Percentiles rank a stretch among this genome's conserved stretches.
These are phyloP conservation scores for Lactarius akahatsu DNA, from an alignment of 768 basidiomycete genomes.

Conservation along the genomic window DNA sequence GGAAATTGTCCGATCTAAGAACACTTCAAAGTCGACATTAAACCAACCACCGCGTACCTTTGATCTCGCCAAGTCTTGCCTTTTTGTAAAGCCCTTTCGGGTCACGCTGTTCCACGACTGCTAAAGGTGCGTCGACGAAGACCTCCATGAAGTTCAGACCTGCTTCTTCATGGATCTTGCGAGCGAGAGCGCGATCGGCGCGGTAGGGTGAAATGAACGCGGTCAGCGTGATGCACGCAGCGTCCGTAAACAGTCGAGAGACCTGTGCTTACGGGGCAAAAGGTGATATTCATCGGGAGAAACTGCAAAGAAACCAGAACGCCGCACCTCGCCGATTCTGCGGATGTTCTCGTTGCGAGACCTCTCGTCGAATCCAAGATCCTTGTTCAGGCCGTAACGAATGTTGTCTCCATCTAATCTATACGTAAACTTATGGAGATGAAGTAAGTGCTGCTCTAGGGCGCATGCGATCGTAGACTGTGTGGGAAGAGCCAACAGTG, in stretches of 20 bases:
- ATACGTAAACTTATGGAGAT: slow-evolving; percentile 81
- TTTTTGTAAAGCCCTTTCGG: slow-evolving; percentile 98
- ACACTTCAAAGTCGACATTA: background rate
- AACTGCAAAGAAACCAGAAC: slow-evolving; percentile 1
- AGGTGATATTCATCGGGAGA: slow-evolving; percentile 11
- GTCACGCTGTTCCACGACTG: slow-evolving; percentile 86
- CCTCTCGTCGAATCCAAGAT: slow-evolving; percentile 89
- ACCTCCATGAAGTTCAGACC: slow-evolving; percentile 89
- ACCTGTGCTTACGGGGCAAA: slow-evolving; percentile 54
- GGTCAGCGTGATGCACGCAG: slow-evolving; percentile 82
- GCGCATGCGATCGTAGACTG: slow-evolving; percentile 98
- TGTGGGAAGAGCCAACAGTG: background rate
- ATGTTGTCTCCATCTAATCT: slow-evolving; percentile 96
- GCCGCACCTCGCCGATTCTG: slow-evolving; percentile 85
- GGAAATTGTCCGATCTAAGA: background rate
- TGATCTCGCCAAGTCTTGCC: slow-evolving; percentile 92
- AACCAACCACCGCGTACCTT: slow-evolving; percentile 53
- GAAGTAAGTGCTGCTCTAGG: slow-evolving; percentile 91
- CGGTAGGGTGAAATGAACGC: slow-evolving; percentile 99
- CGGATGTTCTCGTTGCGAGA: slow-evolving; percentile 96
- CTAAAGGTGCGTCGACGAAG: slow-evolving; percentile 88
- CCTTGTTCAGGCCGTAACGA: slow-evolving; percentile 94
- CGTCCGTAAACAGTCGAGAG: slow-evolving; percentile 89
- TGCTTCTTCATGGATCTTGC: slow-evolving; percentile 73
- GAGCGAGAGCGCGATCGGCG: slow-evolving; percentile 78